phyloP scores from a whole-genome alignment of 2,329 filamentous ascomycete genomes.

The Fusarium neocosmosporiellum region DNA sequence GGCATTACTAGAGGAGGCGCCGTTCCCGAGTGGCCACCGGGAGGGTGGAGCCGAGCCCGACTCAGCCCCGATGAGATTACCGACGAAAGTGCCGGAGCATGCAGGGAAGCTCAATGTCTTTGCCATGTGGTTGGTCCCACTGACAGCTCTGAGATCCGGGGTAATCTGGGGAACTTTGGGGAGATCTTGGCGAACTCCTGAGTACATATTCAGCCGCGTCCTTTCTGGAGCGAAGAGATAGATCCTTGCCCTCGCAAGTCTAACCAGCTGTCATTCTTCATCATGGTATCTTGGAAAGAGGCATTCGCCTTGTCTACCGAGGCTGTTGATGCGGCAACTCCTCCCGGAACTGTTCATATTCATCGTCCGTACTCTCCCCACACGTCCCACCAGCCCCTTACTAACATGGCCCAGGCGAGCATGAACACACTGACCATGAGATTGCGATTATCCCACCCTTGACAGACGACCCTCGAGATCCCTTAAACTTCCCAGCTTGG shows the following conservation, averaged over 20 bases:
- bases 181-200: neutral
- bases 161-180: constrained; percentile 13
- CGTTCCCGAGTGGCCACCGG: neutral
- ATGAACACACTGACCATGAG: neutral
- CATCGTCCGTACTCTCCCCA: constrained; percentile 1
- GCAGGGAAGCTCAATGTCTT: neutral
- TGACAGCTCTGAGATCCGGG: constrained; percentile 12
- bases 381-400: rapidly evolving
- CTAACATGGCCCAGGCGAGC: constrained; percentile 1
- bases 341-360: constrained; percentile 22
- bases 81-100: neutral
- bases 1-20: neutral
- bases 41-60: neutral
- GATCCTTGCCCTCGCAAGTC: neutral
- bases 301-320: constrained; percentile 14
- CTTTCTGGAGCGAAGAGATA: neutral
- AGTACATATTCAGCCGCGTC: constrained; percentile 15
- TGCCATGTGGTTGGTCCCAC: neutral
- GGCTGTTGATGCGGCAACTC: constrained; percentile 23
- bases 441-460: neutral
- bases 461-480: constrained; percentile 48
- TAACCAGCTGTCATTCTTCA: neutral
- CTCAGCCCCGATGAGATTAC: neutral
- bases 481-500: constrained; percentile 50
- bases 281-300: constrained; percentile 19